Base-by-base conservation (phyloP, 208 protist species). In the Spongospora subterranea region DNA sequence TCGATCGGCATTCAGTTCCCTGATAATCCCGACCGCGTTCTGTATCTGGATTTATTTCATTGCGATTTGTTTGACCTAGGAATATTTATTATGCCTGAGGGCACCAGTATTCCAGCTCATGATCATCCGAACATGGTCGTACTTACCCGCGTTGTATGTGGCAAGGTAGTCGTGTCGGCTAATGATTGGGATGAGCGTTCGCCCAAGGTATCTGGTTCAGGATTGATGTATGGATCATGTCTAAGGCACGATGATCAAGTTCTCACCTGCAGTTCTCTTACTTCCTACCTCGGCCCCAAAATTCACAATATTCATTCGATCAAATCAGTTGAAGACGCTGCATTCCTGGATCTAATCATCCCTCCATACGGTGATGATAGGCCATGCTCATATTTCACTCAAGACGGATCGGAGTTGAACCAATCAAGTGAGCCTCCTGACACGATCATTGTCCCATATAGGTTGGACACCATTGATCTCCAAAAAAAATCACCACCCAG, bases 111-210 rank as follows among this genome's bases (percentile, higher is more conserved):
- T 43, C 71, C 71, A 43, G 11, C n/a, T 20, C 71, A 82, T 43
- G n/a, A 82, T 43, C 71, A 82, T 43, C 71, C 71, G n/a, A n/a
- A 43, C 71, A 82, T 82, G 71, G 35, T n/a, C 71, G 71, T 82
- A 6, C 35, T 82, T 43, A 6, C 6, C 6, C 6, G n/a, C 17
- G n/a, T 82, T 20, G 13, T 82, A 20, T 35, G 17, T 43, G 71
- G 71, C n/a, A 6, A 13, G 13, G 71, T 82, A 20, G 17, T 35
- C 17, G 40, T 82, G 17, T 17, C 17, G n/a, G 6, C n/a, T 20
- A 6, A 40, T 20, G 71, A 82, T 43, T 82, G 71, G 71, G 71
- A 45, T 43, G 17, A 82, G 13, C 35, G 17, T 20, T 6, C 17
- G 6, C 71, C 71, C 71, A 60, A 60, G 6, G 6, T 60, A 29